Base-by-base conservation (phyloP, 345 rosid genomes). In the Euclidium syriacum region DNA sequence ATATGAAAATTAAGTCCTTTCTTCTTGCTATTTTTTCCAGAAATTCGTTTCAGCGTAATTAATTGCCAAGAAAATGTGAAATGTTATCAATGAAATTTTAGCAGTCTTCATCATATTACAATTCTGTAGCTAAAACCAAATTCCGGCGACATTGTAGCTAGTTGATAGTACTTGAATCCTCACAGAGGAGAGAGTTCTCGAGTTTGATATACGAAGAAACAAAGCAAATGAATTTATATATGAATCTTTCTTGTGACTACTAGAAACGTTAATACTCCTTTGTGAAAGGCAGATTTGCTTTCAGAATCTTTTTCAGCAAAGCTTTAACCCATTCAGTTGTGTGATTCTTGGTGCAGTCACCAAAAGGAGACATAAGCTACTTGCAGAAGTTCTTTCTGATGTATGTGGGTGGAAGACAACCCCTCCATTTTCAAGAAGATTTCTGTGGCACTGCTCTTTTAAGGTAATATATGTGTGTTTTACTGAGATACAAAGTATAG, bases 391-490 rank as follows among this genome's bases (percentile, higher is more conserved):
- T 88, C 80, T 86, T 91, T 72, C 53, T 90, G 39, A 75, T 80
- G 80, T 88, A 88, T 67, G 78, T 88, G 7, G 90, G 96, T 41
- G 87, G 92, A 62, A 85, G 98, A 65, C 78, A 68, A 44, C 92
- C 98, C 29, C 88, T 86, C 17, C 98, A 86, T 78, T 75, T 91
- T 17, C 96, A 91, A 74, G 96, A 91, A 72, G 96, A 91, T 79
- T 91, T 91, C 71, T 91, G 98, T 49, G 98, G 98, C 72, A 88
- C 92, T 74, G 96, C 96, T 71, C 83, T 91, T 64, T 80, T 91
- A 16, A 79, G 95, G 98, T 88, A 71, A 24, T 33, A 15, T 16
- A 18, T 1, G 26, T 43, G 29, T 15, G 33, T 39, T 57, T 57
- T 25, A 23, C 24, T 10, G 26, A 9, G 53, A 5, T 56, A 24